Base-by-base conservation (phyloP, 768 basidiomycete genomes). In the Tylopilus felleus region DNA sequence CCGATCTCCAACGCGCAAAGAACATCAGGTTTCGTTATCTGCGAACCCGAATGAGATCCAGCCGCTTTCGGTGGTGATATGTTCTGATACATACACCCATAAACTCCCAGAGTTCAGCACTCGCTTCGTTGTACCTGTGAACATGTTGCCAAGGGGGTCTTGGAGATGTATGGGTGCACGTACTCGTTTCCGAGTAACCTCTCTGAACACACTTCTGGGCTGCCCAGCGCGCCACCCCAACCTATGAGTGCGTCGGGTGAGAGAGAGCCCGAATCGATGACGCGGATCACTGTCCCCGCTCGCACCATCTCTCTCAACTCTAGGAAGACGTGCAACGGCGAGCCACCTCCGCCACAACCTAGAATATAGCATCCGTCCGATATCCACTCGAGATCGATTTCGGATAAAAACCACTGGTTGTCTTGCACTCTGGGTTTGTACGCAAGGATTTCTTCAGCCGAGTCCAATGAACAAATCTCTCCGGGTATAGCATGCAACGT, bases 261-360 rank as follows among this genome's bases (percentile, higher is more conserved):
- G 8, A 84, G 66, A 39, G 73, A 70, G 10, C 69, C 65, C 14
- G 77, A 60, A 55, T 82, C 80, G 21, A 82, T 61, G 10, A 82
- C 74, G 17, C 74, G 72, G 45, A 82, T 72, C 5, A 60, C 61
- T 6, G 71, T 70, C 6, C 83, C 84, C 22, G 73, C 69, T 5
- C 83, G 73, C 1, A 85, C 66, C 55, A 82, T 72, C 58, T 84
- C 79, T 35, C 81, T 72, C 8, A 76, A 68, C 59, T 76, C 76
- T 4, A 84, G 65, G 60, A 76, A 84, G 2, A 73, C 65, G 17
- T 79, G 76, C 56, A 82, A 76, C 0, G 85, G 80, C 3, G 78
- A 76, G 8, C 84, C 85, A 3, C 85, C 85, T 27, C 85, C 85
- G 3, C 85, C 84, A 17, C 77, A 80, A 0, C 84, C 85, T 2